Conservation (phyloP, 2,329 filamentous ascomycete species). For the Fusarium lyarnte region DNA sequence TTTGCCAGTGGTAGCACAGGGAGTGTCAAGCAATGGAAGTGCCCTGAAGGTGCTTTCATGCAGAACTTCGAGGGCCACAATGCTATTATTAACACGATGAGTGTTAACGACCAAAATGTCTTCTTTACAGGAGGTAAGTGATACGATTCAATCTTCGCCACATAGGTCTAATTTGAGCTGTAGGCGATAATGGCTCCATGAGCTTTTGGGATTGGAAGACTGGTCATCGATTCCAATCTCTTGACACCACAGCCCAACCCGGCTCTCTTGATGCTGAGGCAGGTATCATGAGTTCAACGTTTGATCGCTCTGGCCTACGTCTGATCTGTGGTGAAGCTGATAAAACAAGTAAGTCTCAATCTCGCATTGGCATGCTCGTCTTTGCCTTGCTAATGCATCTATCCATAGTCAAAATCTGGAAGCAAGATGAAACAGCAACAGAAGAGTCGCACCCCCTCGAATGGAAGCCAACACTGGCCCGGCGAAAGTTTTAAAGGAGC, state of each 20-base stretch:
- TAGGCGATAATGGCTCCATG: slow-evolving; percentile 90
- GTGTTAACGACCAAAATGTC: slow-evolving; percentile 94
- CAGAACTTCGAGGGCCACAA: slow-evolving; percentile 98
- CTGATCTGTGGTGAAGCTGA: slow-evolving; percentile 95
- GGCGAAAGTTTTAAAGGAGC: slow-evolving; percentile 73
- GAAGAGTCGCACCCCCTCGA: slow-evolving; percentile 90
- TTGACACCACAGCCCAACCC: slow-evolving; percentile 92
- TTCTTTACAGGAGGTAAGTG: slow-evolving; percentile 81
- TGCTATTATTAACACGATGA: slow-evolving; percentile 91
- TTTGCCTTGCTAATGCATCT: slow-evolving; percentile 38
- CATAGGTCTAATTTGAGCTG: slow-evolving; percentile 8
- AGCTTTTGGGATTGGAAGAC: slow-evolving; percentile 99
- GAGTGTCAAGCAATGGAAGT: slow-evolving; percentile 99
- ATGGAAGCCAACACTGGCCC: slow-evolving; percentile 85
- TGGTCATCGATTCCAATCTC: slow-evolving; percentile 87
- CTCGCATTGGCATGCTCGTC: not conserved
- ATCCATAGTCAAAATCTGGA: slow-evolving; percentile 87
- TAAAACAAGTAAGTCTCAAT: slow-evolving; percentile 76
- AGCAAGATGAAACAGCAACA: slow-evolving; percentile 89
- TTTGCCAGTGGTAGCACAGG: slow-evolving; percentile 93
- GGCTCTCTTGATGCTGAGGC: slow-evolving; percentile 94
- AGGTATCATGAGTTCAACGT: slow-evolving; percentile 93
- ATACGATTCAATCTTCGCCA: too few species aligned
- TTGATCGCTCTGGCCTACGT: slow-evolving; percentile 87
- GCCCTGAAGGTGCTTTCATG: slow-evolving; percentile 97